phyloP scores from a whole-genome alignment of 2,329 filamentous ascomycete genomes.

The Cladosporium colombiae region DNA sequence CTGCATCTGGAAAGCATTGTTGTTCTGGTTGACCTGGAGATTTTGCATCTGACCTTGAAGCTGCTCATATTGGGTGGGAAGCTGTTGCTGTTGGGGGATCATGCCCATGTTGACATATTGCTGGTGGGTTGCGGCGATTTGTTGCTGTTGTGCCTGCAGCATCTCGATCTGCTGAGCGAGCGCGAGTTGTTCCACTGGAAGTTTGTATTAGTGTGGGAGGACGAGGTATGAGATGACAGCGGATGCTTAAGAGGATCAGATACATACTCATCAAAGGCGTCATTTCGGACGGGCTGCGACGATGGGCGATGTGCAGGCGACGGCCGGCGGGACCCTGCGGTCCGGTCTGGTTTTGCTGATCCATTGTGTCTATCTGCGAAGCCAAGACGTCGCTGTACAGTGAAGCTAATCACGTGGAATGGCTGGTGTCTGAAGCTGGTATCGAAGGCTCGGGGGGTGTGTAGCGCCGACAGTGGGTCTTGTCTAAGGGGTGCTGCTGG shows the following conservation, averaged over 20 bases:
- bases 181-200: slow-evolving; percentile 88
- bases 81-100: slow-evolving; percentile 79
- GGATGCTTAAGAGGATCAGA: neutral
- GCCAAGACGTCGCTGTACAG: neutral
- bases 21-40: slow-evolving; percentile 64
- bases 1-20: slow-evolving; percentile 79
- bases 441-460: neutral
- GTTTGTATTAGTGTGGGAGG: slow-evolving; percentile 34
- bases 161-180: slow-evolving; percentile 98
- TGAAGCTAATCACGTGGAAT: slow-evolving; percentile 5
- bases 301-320: slow-evolving; percentile 94
- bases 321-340: slow-evolving; percentile 57
- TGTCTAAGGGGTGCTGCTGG: slow-evolving; percentile 1
- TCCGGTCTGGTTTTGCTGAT: slow-evolving; percentile 16
- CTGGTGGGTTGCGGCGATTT: slow-evolving; percentile 93
- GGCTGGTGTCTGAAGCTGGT: neutral
- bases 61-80: slow-evolving; percentile 74
- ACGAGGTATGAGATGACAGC: neutral
- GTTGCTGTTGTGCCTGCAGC: slow-evolving; percentile 95
- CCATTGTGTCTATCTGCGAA: slow-evolving; percentile 16
- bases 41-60: slow-evolving; percentile 78
- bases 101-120: slow-evolving; percentile 98
- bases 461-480: neutral
- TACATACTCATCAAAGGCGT: slow-evolving; percentile 96
- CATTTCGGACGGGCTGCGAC: slow-evolving; percentile 93